These are phyloP conservation scores for Aspergillus ustus DNA, from an alignment of 2,329 filamentous ascomycete species.

Conservation along the genomic window DNA sequence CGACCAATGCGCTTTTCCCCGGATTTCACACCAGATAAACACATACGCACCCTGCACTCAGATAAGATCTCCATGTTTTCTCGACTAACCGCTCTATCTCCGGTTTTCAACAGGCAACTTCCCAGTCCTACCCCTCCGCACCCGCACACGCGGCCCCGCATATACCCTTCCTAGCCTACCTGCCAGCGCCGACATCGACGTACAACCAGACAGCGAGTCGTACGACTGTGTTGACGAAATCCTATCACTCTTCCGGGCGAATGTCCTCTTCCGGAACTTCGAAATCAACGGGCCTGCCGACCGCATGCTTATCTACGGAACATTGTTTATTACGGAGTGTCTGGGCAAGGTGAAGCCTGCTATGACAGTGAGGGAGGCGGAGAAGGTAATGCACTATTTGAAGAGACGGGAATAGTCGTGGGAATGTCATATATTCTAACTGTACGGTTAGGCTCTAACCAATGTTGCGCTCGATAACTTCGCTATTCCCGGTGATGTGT, in stretches of 20 bases:
- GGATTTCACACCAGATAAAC: neutral
- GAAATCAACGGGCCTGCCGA: conserved; percentile 97
- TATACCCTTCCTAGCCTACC: conserved; percentile 76
- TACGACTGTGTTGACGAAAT: conserved; percentile 98
- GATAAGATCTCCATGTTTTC: neutral
- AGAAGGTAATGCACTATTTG: conserved; percentile 56
- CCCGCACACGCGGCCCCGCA: conserved; percentile 91
- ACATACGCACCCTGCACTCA: neutral
- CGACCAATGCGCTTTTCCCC: conserved; percentile 14
- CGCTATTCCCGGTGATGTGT: conserved; percentile 89
- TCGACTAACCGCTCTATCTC: conserved; percentile 31
- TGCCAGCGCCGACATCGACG: conserved; percentile 56
- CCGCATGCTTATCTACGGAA: conserved; percentile 93
- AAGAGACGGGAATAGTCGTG: neutral
- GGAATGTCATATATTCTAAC: conserved; percentile 1
- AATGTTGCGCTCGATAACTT: conserved; percentile 96
- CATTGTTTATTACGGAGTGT: conserved; percentile 91
- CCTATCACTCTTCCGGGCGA: conserved; percentile 89
- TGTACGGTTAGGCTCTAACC: conserved; percentile 73
- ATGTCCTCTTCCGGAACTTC: conserved; percentile 99
- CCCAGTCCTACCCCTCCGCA: conserved; percentile 90
- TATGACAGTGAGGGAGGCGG: conserved; percentile 68
- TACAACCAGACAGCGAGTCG: conserved; percentile 84
- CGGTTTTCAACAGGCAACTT: conserved; percentile 72
- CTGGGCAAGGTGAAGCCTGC: conserved; percentile 81